Evolutionary conservation across 495 filamentous ascomycete species (phyloP), one percentile per base, ranked within the genome.

Genomic region (Bryoglossum gracile): DNA sequence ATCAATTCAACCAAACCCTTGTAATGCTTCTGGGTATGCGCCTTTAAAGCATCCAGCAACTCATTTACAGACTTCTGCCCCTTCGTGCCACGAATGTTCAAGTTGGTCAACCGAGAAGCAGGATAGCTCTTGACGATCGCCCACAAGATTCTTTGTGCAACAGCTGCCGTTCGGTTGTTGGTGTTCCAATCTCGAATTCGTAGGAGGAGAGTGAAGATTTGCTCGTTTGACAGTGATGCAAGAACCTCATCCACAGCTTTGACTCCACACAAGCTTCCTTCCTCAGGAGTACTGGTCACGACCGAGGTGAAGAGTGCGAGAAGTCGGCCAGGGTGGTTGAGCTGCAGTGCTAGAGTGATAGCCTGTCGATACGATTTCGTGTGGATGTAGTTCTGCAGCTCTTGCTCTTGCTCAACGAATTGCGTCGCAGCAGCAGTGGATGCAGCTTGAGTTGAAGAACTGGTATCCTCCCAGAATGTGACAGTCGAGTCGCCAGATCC

Each of bases 101-200:
- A 43, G 51, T 59, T 71, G 1, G 71, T 70, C 41, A 97, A 73
- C 28, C 84, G 76, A 25, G 75, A 74, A 14, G 82, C 82, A 13
- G 86, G 83, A 60, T 95, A 89, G 35, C 76, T 81, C 49, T 80
- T 78, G 48, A 95, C 81, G 10, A 99, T 59, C 13, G 82, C 78
- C 65, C 76, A 81, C 35, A 99, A 66, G n/a, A 97, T 80, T 37
- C 83, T 76, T 68, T 99, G 92, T 5, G 92, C 83, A 22, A 96
- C 80, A 2, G 76, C 74, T 8, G 89, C 81, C n/a, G 86, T 92
- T 48, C 87, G 73, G 0, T 86, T 90, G 52, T 94, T 96, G 14
- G 92, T 94, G 61, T 97, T 97, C 92, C 92, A 97, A 66, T 97
- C 91, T 22, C 94, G 71, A 37, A 96, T 61, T 28, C 92, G 70